A percentile compares a stretch with the other conserved stretches of the same genome.
phyloP scores from a whole-genome alignment of 2,329 filamentous ascomycete genomes.

The Colletotrichum acutatum region DNA sequence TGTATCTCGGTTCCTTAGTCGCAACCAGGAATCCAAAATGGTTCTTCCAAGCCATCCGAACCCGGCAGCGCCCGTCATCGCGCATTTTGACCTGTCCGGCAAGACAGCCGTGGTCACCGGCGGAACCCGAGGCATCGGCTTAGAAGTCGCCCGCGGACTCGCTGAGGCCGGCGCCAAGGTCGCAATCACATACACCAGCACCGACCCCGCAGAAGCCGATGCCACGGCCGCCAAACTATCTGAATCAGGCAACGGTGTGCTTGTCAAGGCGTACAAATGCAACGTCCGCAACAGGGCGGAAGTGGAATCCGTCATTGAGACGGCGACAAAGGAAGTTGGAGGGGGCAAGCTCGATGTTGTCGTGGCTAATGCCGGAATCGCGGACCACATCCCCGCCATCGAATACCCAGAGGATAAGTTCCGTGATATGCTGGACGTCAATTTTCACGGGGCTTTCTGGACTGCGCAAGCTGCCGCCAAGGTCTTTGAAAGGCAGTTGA shows the following conservation, averaged over 20 bases:
- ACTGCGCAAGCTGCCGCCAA: constrained; percentile 53
- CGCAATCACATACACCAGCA: constrained; percentile 33
- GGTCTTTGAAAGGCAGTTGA: constrained; percentile 48
- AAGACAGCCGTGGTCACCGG: constrained; percentile 32
- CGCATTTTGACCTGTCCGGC: constrained; percentile 34
- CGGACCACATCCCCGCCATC: constrained; percentile 47
- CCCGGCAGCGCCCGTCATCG: constrained; percentile 21
- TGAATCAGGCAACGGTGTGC: constrained; percentile 28
- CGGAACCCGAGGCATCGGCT: constrained; percentile 26
- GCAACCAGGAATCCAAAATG: background rate
- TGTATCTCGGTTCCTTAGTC: background rate
- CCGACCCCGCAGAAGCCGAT: constrained; percentile 23
- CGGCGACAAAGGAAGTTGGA: constrained; percentile 46
- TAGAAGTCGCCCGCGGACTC: constrained; percentile 24
- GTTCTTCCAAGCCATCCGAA: constrained; percentile 29
- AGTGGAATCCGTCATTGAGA: constrained; percentile 40
- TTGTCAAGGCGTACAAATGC: constrained; percentile 49
- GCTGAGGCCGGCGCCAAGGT: constrained; percentile 29
- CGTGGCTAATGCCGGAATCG: constrained; percentile 55
- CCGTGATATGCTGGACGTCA: constrained; percentile 51
- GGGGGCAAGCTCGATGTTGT: constrained; percentile 53
- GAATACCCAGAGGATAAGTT: constrained; percentile 54
- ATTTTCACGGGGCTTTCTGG: constrained; percentile 55
- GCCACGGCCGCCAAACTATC: constrained; percentile 25
- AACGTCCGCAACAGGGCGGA: constrained; percentile 46